A percentile compares a stretch with the other conserved stretches of the same genome.
phyloP scores from a whole-genome alignment of 164 flowering plant species.

The Euptelea pleiosperma region DNA sequence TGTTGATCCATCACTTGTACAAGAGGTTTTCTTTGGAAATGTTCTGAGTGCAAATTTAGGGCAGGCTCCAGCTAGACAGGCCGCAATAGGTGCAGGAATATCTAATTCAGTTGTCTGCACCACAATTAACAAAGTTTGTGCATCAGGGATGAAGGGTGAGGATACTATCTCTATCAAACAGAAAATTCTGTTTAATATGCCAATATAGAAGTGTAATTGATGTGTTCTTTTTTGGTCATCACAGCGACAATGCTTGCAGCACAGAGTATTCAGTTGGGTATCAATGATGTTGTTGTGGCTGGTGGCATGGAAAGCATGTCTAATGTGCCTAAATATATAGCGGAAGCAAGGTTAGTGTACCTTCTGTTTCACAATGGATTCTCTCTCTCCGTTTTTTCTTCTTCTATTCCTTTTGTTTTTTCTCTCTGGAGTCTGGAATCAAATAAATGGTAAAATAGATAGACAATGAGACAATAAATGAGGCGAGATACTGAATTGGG shows the following conservation, averaged over 20 bases:
- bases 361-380: neutral
- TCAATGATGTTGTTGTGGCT: slow-evolving; percentile 78
- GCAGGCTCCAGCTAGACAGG: slow-evolving; percentile 98
- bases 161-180: neutral
- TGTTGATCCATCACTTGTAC: slow-evolving; percentile 75
- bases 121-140: slow-evolving; percentile 85
- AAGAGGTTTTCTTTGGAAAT: slow-evolving; percentile 96
- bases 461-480: neutral
- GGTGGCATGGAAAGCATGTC: slow-evolving; percentile 99
- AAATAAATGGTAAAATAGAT: neutral
- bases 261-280: slow-evolving; percentile 75
- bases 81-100: slow-evolving; percentile 91
- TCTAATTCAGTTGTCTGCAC: slow-evolving; percentile 85
- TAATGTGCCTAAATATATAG: slow-evolving; percentile 77
- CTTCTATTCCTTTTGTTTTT: neutral
- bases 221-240: slow-evolving; percentile 4
- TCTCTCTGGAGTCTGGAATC: neutral
- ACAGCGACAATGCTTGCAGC: slow-evolving; percentile 90
- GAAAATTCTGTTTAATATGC: neutral
- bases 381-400: neutral
- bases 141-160: slow-evolving; percentile 92
- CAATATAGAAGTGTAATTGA: neutral
- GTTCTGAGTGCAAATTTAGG: slow-evolving; percentile 96
- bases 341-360: slow-evolving; percentile 61
- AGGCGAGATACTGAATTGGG: neutral